A percentile compares a stretch with the other conserved stretches of the same genome.
Conservation (phyloP, 164 flowering plant species). For the Platanus orientalis region DNA sequence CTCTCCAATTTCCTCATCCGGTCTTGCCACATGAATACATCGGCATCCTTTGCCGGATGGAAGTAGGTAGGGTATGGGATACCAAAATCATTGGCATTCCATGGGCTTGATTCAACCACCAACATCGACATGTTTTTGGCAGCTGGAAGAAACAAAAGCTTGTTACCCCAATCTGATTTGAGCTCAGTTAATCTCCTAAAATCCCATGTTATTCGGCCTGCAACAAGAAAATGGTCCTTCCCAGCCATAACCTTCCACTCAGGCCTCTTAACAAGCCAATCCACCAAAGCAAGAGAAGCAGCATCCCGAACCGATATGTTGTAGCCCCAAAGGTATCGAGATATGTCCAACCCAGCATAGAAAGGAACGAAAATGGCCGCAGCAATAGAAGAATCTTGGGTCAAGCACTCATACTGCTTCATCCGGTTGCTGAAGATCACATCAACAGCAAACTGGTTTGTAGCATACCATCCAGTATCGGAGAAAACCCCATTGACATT, state of each 20-base stretch:
- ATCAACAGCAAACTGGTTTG: slow-evolving; percentile 91
- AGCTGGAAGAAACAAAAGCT: slow-evolving; percentile 82
- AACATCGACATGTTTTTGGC: slow-evolving; percentile 93
- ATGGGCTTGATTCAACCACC: slow-evolving; percentile 90
- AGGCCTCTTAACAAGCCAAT: slow-evolving; percentile 77
- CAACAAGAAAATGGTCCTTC: slow-evolving; percentile 86
- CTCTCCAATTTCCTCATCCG: slow-evolving; percentile 75
- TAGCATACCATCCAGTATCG: slow-evolving; percentile 77
- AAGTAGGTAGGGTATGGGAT: slow-evolving; percentile 96
- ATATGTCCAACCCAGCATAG: slow-evolving; percentile 87
- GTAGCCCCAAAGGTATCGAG: slow-evolving; percentile 82
- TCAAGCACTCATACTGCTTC: slow-evolving; percentile 93
- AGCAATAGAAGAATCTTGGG: slow-evolving; percentile 78
- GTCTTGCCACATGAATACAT: slow-evolving; percentile 81
- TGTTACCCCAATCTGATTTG: slow-evolving; percentile 82
- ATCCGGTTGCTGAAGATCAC: slow-evolving; percentile 80
- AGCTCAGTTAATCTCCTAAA: slow-evolving; percentile 63
- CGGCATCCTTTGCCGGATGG: slow-evolving; percentile 84
- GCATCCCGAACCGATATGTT: slow-evolving; percentile 74
- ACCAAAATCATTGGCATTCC: slow-evolving; percentile 88
- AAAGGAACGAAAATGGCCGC: slow-evolving; percentile 92
- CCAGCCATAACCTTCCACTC: slow-evolving; percentile 89
- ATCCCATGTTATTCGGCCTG: slow-evolving; percentile 95
- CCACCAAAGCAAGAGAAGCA: slow-evolving; percentile 69
- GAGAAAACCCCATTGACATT: slow-evolving; percentile 77